A percentile compares a stretch with the other conserved stretches of the same genome.
Conservation (phyloP, 2,329 filamentous ascomycete genomes). For the Stachybotrys chlorohalonatus region DNA sequence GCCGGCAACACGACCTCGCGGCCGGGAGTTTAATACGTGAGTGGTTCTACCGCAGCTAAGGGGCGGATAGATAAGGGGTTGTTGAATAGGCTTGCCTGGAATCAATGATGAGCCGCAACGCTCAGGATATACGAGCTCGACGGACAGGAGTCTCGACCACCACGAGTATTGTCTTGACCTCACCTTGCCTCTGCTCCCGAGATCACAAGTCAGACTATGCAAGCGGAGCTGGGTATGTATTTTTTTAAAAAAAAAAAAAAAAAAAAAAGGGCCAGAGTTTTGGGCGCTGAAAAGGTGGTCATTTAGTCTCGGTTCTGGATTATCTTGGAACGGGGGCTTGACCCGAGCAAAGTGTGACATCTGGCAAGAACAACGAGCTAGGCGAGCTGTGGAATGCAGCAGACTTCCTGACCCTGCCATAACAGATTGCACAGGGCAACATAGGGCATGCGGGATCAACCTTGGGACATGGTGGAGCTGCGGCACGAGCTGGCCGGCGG, state of each 20-base stretch:
- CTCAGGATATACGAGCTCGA: no score
- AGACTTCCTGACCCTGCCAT: not conserved
- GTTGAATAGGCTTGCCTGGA: not conserved
- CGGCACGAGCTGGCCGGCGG: not conserved
- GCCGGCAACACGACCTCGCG: not conserved
- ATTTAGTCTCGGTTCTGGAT: no score
- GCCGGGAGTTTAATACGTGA: not conserved
- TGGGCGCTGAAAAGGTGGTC: no score
- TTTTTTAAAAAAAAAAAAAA: no score
- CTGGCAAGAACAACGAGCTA: not conserved
- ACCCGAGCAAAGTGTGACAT: not conserved
- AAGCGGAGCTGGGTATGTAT: no score
- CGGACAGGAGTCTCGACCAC: no score
- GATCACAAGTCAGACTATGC: no score
- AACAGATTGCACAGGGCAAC: not conserved
- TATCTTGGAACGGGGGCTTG: not conserved
- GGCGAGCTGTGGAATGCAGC: not conserved
- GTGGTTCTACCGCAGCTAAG: no score
- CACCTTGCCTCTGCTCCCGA: no score
- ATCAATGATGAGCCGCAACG: not conserved
- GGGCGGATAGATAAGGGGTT: not conserved
- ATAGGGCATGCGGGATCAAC: not conserved
- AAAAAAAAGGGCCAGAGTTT: no score
- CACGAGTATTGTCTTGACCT: no score
- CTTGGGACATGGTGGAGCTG: not conserved